Evolutionary conservation across 2,329 filamentous ascomycete species (phyloP).

Genomic region (Fusarium bulbicola): DNA sequence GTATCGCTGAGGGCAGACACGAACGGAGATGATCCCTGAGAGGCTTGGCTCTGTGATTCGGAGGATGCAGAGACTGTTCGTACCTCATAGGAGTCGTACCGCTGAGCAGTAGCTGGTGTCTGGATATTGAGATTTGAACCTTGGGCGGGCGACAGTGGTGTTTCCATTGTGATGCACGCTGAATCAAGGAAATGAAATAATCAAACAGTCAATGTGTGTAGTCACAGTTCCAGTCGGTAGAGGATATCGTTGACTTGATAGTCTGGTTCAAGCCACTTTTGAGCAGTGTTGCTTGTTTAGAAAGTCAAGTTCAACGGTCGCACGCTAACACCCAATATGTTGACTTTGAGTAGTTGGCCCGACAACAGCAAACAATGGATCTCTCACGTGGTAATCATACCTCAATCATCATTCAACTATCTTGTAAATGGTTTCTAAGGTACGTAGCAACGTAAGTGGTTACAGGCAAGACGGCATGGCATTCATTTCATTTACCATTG

Average conservation of each 20-base stretch:
- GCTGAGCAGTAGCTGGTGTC: constrained; percentile 33
- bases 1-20: constrained; percentile 46
- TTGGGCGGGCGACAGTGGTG: constrained; percentile 40
- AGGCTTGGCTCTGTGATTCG: constrained; percentile 17
- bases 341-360: constrained; percentile 28
- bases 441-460: not conserved
- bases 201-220: constrained; percentile 7
- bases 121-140: constrained; percentile 41
- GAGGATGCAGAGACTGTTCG: constrained; percentile 27
- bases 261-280: constrained; percentile 12
- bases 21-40: constrained; percentile 41
- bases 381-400: constrained; percentile 10
- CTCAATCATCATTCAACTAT: not conserved
- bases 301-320: constrained; percentile 20
- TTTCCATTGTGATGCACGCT: constrained; percentile 39
- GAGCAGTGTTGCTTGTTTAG: constrained; percentile 24
- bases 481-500: not conserved
- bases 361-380: constrained; percentile 17
- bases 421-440: not conserved
- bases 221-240: not conserved
- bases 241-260: not conserved
- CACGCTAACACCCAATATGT: constrained; percentile 23
- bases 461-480: not conserved
- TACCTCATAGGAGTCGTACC: constrained; percentile 40
- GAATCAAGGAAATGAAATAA: constrained; percentile 24